phyloP scores from a whole-genome alignment of 345 rosid species.

The Salix koriyanagi region DNA sequence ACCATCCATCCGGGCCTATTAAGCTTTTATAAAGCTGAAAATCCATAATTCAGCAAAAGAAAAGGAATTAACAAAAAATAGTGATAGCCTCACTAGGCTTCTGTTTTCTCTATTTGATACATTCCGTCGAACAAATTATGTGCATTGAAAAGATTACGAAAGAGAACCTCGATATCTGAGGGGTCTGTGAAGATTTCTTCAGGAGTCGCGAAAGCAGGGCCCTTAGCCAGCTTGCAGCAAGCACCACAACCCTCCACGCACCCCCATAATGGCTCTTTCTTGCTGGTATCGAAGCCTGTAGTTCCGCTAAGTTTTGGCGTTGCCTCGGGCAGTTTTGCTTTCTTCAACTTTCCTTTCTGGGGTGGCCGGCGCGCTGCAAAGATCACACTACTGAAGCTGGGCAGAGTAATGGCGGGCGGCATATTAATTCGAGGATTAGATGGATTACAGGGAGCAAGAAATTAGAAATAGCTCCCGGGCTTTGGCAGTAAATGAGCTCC shows the following conservation, averaged over 20 bases:
- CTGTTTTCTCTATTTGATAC: background rate
- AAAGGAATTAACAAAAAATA: no score
- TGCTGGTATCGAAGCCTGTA: conserved; percentile 38
- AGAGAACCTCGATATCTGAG: conserved; percentile 50
- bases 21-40: conserved; percentile 60
- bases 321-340: conserved; percentile 1
- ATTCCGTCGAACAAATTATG: conserved; percentile 29
- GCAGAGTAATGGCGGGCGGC: background rate
- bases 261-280: conserved; percentile 53
- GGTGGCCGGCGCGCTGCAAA: background rate
- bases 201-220: conserved; percentile 63
- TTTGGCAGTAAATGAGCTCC: background rate
- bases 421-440: background rate
- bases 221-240: conserved; percentile 85
- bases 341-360: conserved; percentile 10
- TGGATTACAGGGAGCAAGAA: background rate
- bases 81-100: no score
- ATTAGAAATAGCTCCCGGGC: background rate
- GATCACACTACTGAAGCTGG: background rate
- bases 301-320: background rate
- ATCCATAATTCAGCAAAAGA: background rate
- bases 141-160: background rate
- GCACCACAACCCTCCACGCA: conserved; percentile 81
- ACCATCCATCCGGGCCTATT: conserved; percentile 81
- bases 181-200: conserved; percentile 71